Evolutionary conservation across 352 stramenopile species (phyloP).

Genomic region (Globisporangium canariense): DNA sequence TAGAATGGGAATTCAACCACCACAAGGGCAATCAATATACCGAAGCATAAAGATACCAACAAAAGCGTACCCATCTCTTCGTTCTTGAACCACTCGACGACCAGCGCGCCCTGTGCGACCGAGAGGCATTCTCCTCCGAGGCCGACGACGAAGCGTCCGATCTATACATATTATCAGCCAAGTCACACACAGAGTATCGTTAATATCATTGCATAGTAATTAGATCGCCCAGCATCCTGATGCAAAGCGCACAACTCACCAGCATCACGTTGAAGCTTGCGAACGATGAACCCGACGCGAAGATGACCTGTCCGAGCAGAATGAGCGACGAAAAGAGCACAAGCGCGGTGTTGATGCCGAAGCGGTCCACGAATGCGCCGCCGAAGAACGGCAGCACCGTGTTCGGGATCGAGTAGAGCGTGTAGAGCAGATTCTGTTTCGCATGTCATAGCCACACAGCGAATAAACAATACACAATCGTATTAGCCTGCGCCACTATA

Average conservation of each 20-base stretch:
- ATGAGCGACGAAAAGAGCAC: conserved; percentile 86
- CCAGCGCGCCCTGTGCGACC: conserved; percentile 87
- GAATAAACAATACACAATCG: neutral
- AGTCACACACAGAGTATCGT: neutral
- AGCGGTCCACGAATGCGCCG: conserved; percentile 88
- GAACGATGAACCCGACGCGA: conserved; percentile 79
- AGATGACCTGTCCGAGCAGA: conserved; percentile 82
- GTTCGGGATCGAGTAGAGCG: conserved; percentile 92
- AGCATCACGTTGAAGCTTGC: conserved; percentile 80
- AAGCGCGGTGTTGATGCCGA: conserved; percentile 56
- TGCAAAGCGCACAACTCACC: neutral
- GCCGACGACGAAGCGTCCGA: conserved; percentile 89
- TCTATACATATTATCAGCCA: neutral
- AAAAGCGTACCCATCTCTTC: conserved; percentile 67
- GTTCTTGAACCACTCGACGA: conserved; percentile 92
- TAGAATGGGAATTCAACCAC: neutral
- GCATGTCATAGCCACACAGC: neutral
- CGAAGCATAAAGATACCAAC: neutral
- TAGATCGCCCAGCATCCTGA: neutral
- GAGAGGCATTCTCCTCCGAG: conserved; percentile 90
- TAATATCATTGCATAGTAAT: neutral
- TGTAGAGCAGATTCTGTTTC: conserved; percentile 90
- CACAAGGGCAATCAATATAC: neutral
- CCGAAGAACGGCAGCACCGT: conserved; percentile 92
- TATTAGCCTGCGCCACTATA: neutral